Conservation (phyloP, 306 rosid genomes). For the Pyrus betulifolia region DNA sequence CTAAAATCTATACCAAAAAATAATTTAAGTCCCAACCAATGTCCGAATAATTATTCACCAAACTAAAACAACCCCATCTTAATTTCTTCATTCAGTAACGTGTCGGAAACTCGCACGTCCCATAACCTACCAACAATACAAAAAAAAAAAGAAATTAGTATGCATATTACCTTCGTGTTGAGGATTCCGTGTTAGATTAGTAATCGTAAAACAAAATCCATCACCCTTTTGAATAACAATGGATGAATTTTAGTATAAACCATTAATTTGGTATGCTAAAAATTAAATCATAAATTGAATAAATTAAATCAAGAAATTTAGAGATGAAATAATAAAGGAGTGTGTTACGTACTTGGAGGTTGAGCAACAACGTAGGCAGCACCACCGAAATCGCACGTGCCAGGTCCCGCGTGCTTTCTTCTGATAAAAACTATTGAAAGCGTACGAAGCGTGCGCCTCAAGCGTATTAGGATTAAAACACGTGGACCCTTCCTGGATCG, state of each 20-base stretch:
- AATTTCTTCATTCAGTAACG: conserved; percentile 25
- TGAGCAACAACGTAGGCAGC: conserved; percentile 62
- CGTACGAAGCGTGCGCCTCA: conserved; percentile 86
- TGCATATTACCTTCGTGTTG: no score
- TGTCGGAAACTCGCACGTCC: conserved; percentile 50
- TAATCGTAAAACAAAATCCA: no score
- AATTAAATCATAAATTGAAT: no score
- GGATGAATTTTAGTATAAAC: no score
- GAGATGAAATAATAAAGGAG: background rate
- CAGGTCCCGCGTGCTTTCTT: conserved; percentile 48
- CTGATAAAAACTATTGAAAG: conserved; percentile 80
- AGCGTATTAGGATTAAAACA: conserved; percentile 64
- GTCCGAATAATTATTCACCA: background rate
- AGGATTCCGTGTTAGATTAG: no score
- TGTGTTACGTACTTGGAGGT: conserved; percentile 50
- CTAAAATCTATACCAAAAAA: background rate
- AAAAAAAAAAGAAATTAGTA: no score
- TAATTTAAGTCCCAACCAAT: background rate
- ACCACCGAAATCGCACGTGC: conserved; percentile 73
- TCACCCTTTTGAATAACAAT: no score
- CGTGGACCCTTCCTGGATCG: conserved; percentile 57
- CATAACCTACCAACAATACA: conserved; percentile 39
- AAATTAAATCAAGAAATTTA: background rate
- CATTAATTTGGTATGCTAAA: no score
- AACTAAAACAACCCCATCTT: background rate